A percentile compares a stretch with the other conserved stretches of the same genome.
phyloP scores from a whole-genome alignment of 148 eudicot genomes.

The Selenicereus undatus region DNA sequence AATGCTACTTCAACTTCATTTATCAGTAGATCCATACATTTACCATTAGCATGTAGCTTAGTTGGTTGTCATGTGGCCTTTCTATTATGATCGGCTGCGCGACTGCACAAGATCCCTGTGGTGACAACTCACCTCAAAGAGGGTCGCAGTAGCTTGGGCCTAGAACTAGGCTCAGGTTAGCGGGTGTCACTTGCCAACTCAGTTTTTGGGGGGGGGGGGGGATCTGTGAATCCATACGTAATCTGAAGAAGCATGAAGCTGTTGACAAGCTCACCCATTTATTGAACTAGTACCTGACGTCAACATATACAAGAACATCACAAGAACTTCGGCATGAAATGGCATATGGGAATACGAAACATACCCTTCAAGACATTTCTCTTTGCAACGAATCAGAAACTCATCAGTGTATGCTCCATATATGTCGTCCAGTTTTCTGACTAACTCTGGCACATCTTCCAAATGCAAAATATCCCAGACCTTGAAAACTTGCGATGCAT shows the following conservation, averaged over 20 bases:
- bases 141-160: neutral
- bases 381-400: constrained; percentile 31
- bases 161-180: neutral
- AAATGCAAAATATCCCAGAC: constrained; percentile 46
- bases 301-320: neutral
- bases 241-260: neutral
- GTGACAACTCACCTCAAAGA: neutral
- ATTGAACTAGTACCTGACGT: neutral
- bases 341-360: constrained; percentile 2
- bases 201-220: no score
- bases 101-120: neutral
- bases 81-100: neutral
- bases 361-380: constrained; percentile 35
- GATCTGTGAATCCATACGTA: no score
- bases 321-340: neutral
- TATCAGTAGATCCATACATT: neutral
- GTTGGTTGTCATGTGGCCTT: neutral
- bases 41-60: neutral
- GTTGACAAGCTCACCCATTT: neutral
- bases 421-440: constrained; percentile 29
- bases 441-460: constrained; percentile 28
- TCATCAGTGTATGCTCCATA: constrained; percentile 29
- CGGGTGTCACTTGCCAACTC: neutral
- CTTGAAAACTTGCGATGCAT: constrained; percentile 33
- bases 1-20: neutral